Base-by-base conservation (phyloP, 371 early-diverging fungal genomes). In the Lichtheimia hyalospora region DNA sequence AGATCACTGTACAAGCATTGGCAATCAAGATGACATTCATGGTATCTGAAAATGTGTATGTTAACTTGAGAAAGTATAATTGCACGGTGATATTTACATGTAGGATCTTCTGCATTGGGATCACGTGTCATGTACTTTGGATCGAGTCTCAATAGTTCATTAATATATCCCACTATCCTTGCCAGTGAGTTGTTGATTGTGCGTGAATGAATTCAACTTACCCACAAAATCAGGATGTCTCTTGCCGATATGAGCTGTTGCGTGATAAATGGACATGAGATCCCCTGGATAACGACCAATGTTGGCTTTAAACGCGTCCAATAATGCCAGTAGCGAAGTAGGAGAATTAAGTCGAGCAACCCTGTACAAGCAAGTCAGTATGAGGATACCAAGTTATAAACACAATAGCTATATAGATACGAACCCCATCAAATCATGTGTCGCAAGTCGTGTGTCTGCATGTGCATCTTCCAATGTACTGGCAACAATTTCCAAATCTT, bases 391-490 rank as follows among this genome's bases (percentile, higher is more conserved):
- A 23, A n/a, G n/a, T 27, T 54, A 15, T n/a, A n/a, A n/a, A n/a
- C n/a, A n/a, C 24, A 8, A 34, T 5, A 34, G 0, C 2, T 24
- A 16, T 34, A 39, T 42, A 15, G 3, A 42, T 15, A 58, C 74
- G 59, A 75, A 87, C 88, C 79, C 77, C 3, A 90, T 62, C 50
- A 90, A 64, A 40, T 82, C 82, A 63, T 91, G 92, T 2, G 91
- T 88, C 10, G 84, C 75, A 39, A 82, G 74, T 16, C 96, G 83
- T 24, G 93, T 87, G 3, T 62, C 61, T 3, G 65, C 67, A 60
- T 89, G 82, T 3, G 85, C 81, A 62, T 94, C 96, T 58, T 92
- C 88, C 44, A 95, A 73, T 2, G 90, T 89, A 41, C 91, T 87
- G 1, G 87, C 65, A 0, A 89, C 79, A 56, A 87, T 91, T 40